Percentiles rank a stretch among this genome's conserved stretches.
phyloP scores from a whole-genome alignment of 2,329 filamentous ascomycete species.

The Blastomyces emzantsi region DNA sequence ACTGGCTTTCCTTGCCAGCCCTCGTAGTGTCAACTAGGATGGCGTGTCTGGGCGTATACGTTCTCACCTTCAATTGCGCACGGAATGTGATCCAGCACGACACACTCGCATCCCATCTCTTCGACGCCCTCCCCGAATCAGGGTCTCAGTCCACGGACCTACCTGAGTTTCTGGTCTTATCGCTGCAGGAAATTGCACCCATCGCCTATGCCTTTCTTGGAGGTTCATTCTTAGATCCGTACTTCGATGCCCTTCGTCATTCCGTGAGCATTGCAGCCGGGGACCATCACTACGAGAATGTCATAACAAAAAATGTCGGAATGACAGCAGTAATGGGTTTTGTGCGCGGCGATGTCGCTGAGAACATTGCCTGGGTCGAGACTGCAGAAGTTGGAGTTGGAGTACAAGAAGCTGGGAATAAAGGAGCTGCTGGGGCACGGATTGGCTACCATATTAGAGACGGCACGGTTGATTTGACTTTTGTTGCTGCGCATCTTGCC shows the following conservation, averaged over 20 bases:
- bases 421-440: slow-evolving; percentile 77
- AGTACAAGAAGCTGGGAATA: slow-evolving; percentile 83
- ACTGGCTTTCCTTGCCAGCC: background rate
- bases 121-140: slow-evolving; percentile 44
- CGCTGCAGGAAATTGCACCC: slow-evolving; percentile 81
- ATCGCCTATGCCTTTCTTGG: slow-evolving; percentile 78
- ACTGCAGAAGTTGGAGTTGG: slow-evolving; percentile 81
- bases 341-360: slow-evolving; percentile 51
- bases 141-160: slow-evolving; percentile 46
- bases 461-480: slow-evolving; percentile 60
- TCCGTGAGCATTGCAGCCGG: slow-evolving; percentile 58
- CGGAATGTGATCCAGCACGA: slow-evolving; percentile 60
- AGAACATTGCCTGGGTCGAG: slow-evolving; percentile 56
- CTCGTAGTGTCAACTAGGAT: slow-evolving; percentile 17
- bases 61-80: slow-evolving; percentile 85
- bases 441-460: slow-evolving; percentile 48
- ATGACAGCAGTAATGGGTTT: slow-evolving; percentile 89
- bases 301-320: slow-evolving; percentile 66
- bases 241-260: slow-evolving; percentile 61
- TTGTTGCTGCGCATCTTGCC: slow-evolving; percentile 80
- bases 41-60: slow-evolving; percentile 58
- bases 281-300: slow-evolving; percentile 54
- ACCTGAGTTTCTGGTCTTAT: slow-evolving; percentile 58
- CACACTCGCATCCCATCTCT: slow-evolving; percentile 62
- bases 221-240: slow-evolving; percentile 65